phyloP scores from a whole-genome alignment of 306 rosid genomes.

The Quercus wislizeni region DNA sequence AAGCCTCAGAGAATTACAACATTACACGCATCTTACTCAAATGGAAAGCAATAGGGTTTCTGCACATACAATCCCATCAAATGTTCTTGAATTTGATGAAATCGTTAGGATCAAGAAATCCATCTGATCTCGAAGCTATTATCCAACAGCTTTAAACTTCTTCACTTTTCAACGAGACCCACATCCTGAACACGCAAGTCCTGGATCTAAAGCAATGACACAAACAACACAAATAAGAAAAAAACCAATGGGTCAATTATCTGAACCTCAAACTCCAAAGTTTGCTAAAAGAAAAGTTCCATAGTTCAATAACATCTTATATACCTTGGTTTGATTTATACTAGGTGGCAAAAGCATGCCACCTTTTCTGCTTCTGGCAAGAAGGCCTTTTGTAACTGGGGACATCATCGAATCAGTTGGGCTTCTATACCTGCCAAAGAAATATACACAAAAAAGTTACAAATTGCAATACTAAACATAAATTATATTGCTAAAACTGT shows the following conservation, averaged over 20 bases:
- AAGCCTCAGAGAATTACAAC: background rate
- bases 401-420: constrained; percentile 90
- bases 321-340: constrained; percentile 47
- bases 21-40: background rate
- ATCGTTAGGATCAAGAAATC: constrained; percentile 3
- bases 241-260: background rate
- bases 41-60: background rate
- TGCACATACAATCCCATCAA: background rate
- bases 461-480: background rate
- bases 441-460: background rate
- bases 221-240: background rate
- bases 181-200: constrained; percentile 39
- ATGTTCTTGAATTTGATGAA: background rate
- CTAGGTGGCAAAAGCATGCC: constrained; percentile 55
- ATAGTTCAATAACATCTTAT: background rate
- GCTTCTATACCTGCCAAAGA: constrained; percentile 64
- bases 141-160: constrained; percentile 22
- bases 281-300: background rate
- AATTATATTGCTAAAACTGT: background rate
- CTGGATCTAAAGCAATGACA: constrained; percentile 38
- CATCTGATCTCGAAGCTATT: constrained; percentile 9
- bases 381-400: constrained; percentile 76
- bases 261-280: background rate
- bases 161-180: constrained; percentile 34
- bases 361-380: constrained; percentile 68